These are phyloP conservation scores for Talaromyces sp. DNA, from an alignment of 2,329 filamentous ascomycete species.

Conservation along the genomic window DNA sequence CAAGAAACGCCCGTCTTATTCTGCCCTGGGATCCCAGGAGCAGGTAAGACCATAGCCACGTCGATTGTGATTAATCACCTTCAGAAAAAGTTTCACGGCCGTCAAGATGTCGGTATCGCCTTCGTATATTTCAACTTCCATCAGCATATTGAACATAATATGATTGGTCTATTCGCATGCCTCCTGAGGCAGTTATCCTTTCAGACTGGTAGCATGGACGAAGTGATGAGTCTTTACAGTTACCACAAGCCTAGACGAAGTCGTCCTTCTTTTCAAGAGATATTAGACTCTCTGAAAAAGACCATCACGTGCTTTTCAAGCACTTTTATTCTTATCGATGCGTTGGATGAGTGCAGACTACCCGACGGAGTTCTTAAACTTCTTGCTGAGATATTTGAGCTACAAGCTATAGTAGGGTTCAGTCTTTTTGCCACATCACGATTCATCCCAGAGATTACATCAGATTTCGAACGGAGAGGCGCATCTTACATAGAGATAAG, in stretches of 20 bases:
- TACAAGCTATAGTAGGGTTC: slow-evolving; percentile 15
- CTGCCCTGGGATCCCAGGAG: slow-evolving; percentile 39
- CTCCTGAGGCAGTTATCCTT: slow-evolving; percentile 10
- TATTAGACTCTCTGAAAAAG: neutral
- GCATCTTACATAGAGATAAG: neutral
- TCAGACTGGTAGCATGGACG: neutral
- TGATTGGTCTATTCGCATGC: neutral
- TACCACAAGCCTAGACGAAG: slow-evolving; percentile 7
- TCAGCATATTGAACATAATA: slow-evolving; percentile 10
- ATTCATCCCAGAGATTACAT: slow-evolving; percentile 21
- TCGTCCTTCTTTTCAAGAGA: slow-evolving; percentile 16
- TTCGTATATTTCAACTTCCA: slow-evolving; percentile 6
- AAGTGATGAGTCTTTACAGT: slow-evolving; percentile 15
- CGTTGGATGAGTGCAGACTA: slow-evolving; percentile 19
- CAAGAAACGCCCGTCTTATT: slow-evolving; percentile 23
- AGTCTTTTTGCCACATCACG: slow-evolving; percentile 30
- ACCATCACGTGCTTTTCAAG: slow-evolving; percentile 5
- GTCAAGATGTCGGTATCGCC: slow-evolving; percentile 1
- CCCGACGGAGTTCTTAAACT: slow-evolving; percentile 13
- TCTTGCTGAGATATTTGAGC: slow-evolving; percentile 17
- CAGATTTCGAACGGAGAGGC: slow-evolving; percentile 14
- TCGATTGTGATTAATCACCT: slow-evolving; percentile 34
- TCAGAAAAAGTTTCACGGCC: neutral
- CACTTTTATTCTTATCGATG: slow-evolving; percentile 20
- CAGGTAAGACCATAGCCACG: slow-evolving; percentile 39